A percentile compares a stretch with the other conserved stretches of the same genome.
These are phyloP conservation scores for Teratosphaeria zuluensis DNA, from an alignment of 2,329 filamentous ascomycete genomes.

Conservation along the genomic window DNA sequence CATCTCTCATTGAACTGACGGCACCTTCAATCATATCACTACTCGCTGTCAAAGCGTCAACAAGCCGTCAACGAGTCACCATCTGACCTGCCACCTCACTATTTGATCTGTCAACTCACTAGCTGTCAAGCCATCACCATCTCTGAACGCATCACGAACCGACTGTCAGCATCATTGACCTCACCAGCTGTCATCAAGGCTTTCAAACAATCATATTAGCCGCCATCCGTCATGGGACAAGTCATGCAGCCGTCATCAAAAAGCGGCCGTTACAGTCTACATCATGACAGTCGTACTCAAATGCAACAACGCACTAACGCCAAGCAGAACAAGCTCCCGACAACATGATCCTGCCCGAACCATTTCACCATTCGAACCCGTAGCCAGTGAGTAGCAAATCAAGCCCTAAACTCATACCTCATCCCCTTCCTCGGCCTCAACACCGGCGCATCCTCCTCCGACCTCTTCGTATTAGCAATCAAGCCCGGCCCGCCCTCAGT, in stretches of 20 bases:
- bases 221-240: no score
- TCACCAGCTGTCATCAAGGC: no score
- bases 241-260: no score
- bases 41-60: background rate
- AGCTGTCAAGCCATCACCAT: background rate
- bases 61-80: background rate
- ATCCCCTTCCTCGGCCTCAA: conserved; percentile 17
- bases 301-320: background rate
- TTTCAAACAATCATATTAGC: no score
- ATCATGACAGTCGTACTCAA: background rate
- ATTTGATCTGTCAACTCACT: background rate
- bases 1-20: background rate
- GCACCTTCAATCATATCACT: no score
- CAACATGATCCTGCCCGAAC: background rate
- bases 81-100: background rate
- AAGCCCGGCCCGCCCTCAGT: conserved; percentile 4
- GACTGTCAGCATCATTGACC: background rate
- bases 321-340: background rate
- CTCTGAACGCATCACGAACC: background rate
- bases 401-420: conserved; percentile 9
- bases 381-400: background rate
- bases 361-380: no score
- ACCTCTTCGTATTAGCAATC: conserved; percentile 2
- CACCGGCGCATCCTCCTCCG: conserved; percentile 10
- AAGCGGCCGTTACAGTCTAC: background rate